Evolutionary conservation across 768 basidiomycete species (phyloP).

Genomic region (Neoboletus brunneissimus): DNA sequence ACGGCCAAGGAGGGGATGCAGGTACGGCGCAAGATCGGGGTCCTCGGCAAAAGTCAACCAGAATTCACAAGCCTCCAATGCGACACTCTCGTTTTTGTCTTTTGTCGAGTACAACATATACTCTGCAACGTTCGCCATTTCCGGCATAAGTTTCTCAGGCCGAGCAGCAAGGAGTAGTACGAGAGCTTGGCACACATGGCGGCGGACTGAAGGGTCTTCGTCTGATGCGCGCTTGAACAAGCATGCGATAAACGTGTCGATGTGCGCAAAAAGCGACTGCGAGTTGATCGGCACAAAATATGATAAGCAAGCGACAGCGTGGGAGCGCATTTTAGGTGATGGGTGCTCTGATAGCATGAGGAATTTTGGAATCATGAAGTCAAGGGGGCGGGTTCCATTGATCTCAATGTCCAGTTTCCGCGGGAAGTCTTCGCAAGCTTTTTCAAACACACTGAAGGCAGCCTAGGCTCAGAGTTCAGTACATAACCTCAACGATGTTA

Average conservation of each 20-base stretch:
- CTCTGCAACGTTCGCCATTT: conserved; percentile 92
- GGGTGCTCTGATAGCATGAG: conserved; percentile 83
- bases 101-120: conserved; percentile 99
- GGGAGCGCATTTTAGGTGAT: conserved; percentile 84
- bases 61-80: conserved; percentile 98
- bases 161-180: conserved; percentile 89
- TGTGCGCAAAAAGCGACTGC: conserved; percentile 85
- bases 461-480: conserved; percentile 48
- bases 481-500: conserved; percentile 1
- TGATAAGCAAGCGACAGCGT: conserved; percentile 91
- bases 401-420: conserved; percentile 94
- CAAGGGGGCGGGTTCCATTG: conserved; percentile 87
- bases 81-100: conserved; percentile 95
- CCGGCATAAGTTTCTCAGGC: conserved; percentile 95
- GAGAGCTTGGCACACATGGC: conserved; percentile 93
- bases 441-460: conserved; percentile 90
- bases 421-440: conserved; percentile 96
- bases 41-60: conserved; percentile 99
- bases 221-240: conserved; percentile 95
- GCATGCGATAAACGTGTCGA: conserved; percentile 90
- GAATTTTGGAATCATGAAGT: conserved; percentile 97
- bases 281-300: conserved; percentile 88
- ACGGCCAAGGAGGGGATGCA: conserved; percentile 84
- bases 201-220: conserved; percentile 88
- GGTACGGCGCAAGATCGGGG: conserved; percentile 75